Conservation (phyloP, 768 basidiomycete genomes). For the Roridomyces roridus region DNA sequence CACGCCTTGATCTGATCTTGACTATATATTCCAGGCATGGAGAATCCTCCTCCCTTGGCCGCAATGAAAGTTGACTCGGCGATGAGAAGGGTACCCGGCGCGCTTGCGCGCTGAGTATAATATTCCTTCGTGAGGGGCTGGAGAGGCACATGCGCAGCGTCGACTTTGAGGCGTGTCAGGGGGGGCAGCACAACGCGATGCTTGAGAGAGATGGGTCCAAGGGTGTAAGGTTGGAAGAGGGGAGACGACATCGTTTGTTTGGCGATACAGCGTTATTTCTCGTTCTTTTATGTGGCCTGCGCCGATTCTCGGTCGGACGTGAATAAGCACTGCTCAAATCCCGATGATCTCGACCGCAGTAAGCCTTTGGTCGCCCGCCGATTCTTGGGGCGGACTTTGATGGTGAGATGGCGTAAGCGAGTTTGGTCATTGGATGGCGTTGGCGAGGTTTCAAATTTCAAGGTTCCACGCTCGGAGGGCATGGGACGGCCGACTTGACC, state of each 20-base stretch:
- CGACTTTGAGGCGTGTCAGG: conserved; percentile 37
- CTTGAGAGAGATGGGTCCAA: neutral
- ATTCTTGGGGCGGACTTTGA: no score
- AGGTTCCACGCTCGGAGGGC: no score
- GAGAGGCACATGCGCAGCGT: conserved; percentile 30
- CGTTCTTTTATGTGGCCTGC: no score
- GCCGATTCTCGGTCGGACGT: no score
- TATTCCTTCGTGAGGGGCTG: conserved; percentile 32
- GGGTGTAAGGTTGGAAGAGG: conserved; percentile 6
- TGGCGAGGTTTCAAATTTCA: no score
- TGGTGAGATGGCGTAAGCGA: no score
- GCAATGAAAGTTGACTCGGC: conserved; percentile 48
- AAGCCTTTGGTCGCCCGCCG: no score
- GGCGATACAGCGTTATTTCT: no score
- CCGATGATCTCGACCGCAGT: no score
- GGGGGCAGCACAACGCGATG: conserved; percentile 45
- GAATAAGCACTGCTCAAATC: no score
- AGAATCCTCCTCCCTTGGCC: conserved; percentile 29
- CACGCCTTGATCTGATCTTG: conserved; percentile 49
- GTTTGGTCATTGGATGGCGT: no score
- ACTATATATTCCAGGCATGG: conserved; percentile 48
- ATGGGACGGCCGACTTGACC: no score
- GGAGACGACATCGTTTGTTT: neutral
- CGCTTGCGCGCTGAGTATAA: conserved; percentile 39
- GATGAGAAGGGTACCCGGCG: conserved; percentile 44